These are phyloP conservation scores for Pseudogymnoascus sp. DNA, from an alignment of 2,329 filamentous ascomycete genomes.

Conservation along the genomic window DNA sequence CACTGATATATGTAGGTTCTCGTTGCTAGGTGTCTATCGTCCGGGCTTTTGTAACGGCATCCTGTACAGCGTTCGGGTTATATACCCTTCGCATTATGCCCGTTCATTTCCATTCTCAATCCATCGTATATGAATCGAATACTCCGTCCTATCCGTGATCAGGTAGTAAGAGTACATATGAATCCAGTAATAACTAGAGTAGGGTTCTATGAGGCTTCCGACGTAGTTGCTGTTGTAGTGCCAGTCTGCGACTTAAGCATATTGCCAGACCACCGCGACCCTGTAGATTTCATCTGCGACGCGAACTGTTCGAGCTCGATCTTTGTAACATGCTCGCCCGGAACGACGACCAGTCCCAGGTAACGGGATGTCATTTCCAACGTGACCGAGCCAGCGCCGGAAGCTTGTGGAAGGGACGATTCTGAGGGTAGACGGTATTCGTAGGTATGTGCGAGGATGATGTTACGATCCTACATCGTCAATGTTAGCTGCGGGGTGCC, in stretches of 20 bases:
- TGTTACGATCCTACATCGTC: slow-evolving; percentile 64
- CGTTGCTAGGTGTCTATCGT: neutral
- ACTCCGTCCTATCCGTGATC: too few relatives aligned
- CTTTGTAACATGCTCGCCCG: slow-evolving; percentile 75
- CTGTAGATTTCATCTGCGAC: slow-evolving; percentile 32
- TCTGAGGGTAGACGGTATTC: slow-evolving; percentile 75
- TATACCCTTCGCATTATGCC: neutral
- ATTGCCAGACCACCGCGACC: neutral
- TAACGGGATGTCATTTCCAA: slow-evolving; percentile 77
- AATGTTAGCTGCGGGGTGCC: slow-evolving; percentile 2
- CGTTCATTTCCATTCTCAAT: neutral
- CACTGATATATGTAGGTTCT: neutral
- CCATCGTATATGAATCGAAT: neutral
- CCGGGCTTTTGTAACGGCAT: neutral
- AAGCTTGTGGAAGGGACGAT: slow-evolving; percentile 36
- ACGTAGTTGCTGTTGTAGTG: neutral
- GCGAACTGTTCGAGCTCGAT: slow-evolving; percentile 78
- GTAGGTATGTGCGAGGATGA: slow-evolving; percentile 77
- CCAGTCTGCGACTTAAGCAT: neutral
- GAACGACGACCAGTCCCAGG: slow-evolving; percentile 82
- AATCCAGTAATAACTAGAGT: neutral
- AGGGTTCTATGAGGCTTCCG: neutral
- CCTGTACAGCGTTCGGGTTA: neutral
- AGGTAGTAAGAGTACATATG: neutral
- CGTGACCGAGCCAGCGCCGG: slow-evolving; percentile 38